These are phyloP conservation scores for Aspergillus sparsus DNA, from an alignment of 495 filamentous ascomycete genomes.

Conservation along the genomic window DNA sequence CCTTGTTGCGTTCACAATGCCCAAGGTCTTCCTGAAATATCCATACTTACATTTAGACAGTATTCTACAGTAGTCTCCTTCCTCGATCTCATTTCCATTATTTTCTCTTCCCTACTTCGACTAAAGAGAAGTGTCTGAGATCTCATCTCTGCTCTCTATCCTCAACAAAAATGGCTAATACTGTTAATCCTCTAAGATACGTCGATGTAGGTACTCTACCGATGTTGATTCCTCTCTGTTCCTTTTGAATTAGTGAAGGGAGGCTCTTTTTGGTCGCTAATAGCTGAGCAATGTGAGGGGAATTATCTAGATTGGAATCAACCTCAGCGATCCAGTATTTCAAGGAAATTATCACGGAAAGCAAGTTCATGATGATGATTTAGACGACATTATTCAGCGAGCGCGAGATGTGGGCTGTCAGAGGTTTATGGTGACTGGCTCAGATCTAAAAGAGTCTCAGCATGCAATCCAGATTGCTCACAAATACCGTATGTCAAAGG, in stretches of 20 bases:
- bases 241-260: too few species aligned
- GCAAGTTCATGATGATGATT: slow-evolving; percentile 75
- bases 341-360: slow-evolving; percentile 81
- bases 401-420: slow-evolving; percentile 73
- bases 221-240: neutral
- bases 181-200: slow-evolving; percentile 40
- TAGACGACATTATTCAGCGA: slow-evolving; percentile 72
- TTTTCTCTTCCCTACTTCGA: neutral
- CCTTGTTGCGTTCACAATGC: neutral
- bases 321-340: slow-evolving; percentile 87
- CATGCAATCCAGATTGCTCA: slow-evolving; percentile 72
- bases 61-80: slow-evolving; percentile 13
- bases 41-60: slow-evolving; percentile 16
- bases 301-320: slow-evolving; percentile 74
- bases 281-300: neutral
- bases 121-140: slow-evolving; percentile 12
- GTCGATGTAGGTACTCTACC: slow-evolving; percentile 41
- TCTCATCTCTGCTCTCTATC: slow-evolving; percentile 1
- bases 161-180: slow-evolving; percentile 37
- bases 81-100: slow-evolving; percentile 5
- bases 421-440: slow-evolving; percentile 95
- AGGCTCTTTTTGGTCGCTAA: slow-evolving; percentile 11
- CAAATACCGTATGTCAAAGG: slow-evolving; percentile 61
- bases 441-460: slow-evolving; percentile 73
- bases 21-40: neutral